Evolutionary conservation across 1,139 yeast genomes (phyloP), one percentile per base, ranked within the genome.

Genomic region (Magnusiomyces suaveolens): DNA sequence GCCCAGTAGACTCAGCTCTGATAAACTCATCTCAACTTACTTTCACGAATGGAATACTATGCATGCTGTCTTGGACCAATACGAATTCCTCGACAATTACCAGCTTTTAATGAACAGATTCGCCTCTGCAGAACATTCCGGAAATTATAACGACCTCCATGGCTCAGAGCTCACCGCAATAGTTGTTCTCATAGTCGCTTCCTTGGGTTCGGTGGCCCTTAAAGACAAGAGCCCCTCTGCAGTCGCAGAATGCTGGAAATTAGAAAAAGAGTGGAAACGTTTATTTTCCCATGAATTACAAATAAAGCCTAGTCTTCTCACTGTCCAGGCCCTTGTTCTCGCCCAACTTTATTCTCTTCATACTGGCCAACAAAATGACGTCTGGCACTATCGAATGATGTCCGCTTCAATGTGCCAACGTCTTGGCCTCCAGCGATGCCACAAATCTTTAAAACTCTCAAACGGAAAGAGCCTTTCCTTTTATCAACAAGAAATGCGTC

Each of bases 351-450:
- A 87, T 65, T 83, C 87, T 62, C 71, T 86, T 48, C 84, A 83
- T 43, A 79, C 80, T 8, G 95, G 95, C 18, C 89, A 86, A 66
- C 78, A 82, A 44, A 77, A 82, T 16, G 82, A 88, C 1, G 78
- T 89, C 57, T 88, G 87, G 71, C 85, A 83, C 56, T 74, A 84
- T 48, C 75, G 96, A 58, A 90, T 92, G 48, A 74, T 84, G 62
- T 83, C 85, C 6, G 81, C 84, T 3, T 82, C 89, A 29, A 85
- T 87, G 90, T 84, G 92, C 1, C 95, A 87, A 64, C 94, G 89
- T 62, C 72, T 89, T 54, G 80, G 96, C 62, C 74, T 89, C 52
- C 95, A 88, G 66, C 77, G 95, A 60, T 85, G 95, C 69, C 96
- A 95, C 16, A 85, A 90, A 16, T 90, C 94, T 0, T 90, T 88